Evolutionary conservation across 345 rosid genomes (phyloP).

Genomic region (Trapa incisa): DNA sequence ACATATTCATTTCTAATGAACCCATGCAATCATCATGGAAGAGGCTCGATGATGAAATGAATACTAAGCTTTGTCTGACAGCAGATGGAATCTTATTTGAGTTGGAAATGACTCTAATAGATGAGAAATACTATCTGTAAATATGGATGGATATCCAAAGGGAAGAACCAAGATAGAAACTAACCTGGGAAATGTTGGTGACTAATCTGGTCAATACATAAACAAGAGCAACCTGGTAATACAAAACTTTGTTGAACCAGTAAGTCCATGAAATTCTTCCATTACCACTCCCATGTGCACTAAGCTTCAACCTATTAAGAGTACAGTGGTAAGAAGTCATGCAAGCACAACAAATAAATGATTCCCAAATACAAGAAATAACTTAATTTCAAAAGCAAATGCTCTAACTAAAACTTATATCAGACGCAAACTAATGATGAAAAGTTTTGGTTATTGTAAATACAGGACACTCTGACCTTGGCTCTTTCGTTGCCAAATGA

Average conservation of each 20-base stretch:
- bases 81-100: not conserved
- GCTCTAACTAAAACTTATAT: not conserved
- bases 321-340: not conserved
- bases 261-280: conserved; percentile 72
- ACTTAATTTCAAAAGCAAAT: not conserved
- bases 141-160: not conserved
- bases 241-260: conserved; percentile 76
- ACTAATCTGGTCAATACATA: conserved; percentile 77
- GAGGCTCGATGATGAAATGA: no score
- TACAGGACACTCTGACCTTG: conserved; percentile 38
- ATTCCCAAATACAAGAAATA: not conserved
- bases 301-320: conserved; percentile 30
- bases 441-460: not conserved
- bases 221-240: conserved; percentile 85
- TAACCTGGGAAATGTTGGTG: conserved; percentile 81
- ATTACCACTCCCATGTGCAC: conserved; percentile 23
- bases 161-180: conserved; percentile 12
- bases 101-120: not conserved
- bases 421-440: not conserved
- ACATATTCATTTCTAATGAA: no score
- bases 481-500: conserved; percentile 73
- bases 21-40: no score
- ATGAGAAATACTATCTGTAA: not conserved
- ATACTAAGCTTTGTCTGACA: not conserved
- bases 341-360: not conserved